Evolutionary conservation across 306 rosid genomes (phyloP), one percentile per base, ranked within the genome.

Genomic region (Lathyrus tuberosus): DNA sequence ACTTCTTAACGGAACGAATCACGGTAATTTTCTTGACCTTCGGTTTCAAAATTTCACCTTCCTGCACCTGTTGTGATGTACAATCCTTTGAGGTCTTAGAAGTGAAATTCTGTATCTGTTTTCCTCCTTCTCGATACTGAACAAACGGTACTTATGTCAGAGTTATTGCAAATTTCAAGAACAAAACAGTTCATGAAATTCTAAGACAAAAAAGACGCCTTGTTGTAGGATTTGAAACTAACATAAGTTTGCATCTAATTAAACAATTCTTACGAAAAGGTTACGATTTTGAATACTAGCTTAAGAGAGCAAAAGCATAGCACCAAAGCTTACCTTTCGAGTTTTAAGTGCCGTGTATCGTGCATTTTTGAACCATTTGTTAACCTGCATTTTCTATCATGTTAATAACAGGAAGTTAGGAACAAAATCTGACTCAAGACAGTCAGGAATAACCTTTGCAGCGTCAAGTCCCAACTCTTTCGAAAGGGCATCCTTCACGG

Each of bases 301-400:
- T 62, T 37, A 13, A 14, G 44, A 65, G 51, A 62, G 61, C 37
- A 52, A 69, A 42, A 54, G 43, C 44, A 26, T 5, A 42, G 33
- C 64, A 26, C 15, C 33, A 16, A 52, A 79, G 68, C 82, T 77
- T 61, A 92, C 98, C 92, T 86, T 92, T 79, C 95, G 76, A 76
- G 86, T 76, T 81, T 81, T 89, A 59, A 92, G 94, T 38, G 98
- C 92, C 31, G 82, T 33, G 75, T 92, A 92, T 35, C 98, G 98
- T 37, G 98, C 86, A 76, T 92, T 92, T 84, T 92, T 92, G 88
- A 92, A 92, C 98, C 98, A 92, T 85, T 92, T 92, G 86, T 86
- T 86, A 66, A 92, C 91, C 98, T 92, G 93, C 68, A 73, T 52
- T 80, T 67, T 62, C 57, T 12, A 61, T 66, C 71, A 68, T 20